A percentile compares a stretch with the other conserved stretches of the same genome.
These are phyloP conservation scores for Phialemoniopsis sp. DNA, from an alignment of 2,329 filamentous ascomycete genomes.

Conservation along the genomic window DNA sequence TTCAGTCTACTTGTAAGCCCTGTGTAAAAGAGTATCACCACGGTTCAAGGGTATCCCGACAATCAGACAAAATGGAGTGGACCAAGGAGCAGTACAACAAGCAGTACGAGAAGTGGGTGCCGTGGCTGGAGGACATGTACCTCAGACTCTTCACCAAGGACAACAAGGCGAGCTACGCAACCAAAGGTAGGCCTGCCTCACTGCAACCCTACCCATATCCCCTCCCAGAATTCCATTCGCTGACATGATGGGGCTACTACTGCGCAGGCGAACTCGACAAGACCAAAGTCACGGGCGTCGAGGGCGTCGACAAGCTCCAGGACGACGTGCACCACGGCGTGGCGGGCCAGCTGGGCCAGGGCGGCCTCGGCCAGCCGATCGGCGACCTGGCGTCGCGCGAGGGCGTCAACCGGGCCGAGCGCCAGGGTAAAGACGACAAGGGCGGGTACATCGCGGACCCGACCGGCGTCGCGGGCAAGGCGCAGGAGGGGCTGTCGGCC, in stretches of 20 bases:
- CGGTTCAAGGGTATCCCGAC: too few species aligned
- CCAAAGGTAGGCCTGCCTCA: conserved; percentile 51
- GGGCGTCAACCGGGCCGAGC: conserved; percentile 61
- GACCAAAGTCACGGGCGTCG: conserved; percentile 64
- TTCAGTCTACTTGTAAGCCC: too few species aligned
- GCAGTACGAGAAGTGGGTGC: conserved; percentile 72
- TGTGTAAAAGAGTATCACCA: too few species aligned
- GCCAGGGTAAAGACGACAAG: conserved; percentile 58
- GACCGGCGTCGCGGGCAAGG: conserved; percentile 14
- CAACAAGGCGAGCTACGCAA: conserved; percentile 70
- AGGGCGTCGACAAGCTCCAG: conserved; percentile 65
- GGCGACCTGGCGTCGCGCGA: conserved; percentile 61
- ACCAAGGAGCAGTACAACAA: conserved; percentile 61
- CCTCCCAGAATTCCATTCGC: background rate
- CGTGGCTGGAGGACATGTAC: conserved; percentile 72
- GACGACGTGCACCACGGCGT: conserved; percentile 62
- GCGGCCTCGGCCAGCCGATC: conserved; percentile 60
- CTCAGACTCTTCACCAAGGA: conserved; percentile 71
- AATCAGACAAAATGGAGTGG: conserved; percentile 54
- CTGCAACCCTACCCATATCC: background rate
- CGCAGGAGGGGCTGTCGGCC: conserved; percentile 24
- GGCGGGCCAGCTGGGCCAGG: conserved; percentile 61
- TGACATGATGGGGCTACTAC: background rate
- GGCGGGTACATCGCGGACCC: conserved; percentile 39
- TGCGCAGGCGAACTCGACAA: conserved; percentile 61